These are phyloP conservation scores for Linnemannia hyalina DNA, from an alignment of 192 early-diverging fungal species.

Conservation along the genomic window DNA sequence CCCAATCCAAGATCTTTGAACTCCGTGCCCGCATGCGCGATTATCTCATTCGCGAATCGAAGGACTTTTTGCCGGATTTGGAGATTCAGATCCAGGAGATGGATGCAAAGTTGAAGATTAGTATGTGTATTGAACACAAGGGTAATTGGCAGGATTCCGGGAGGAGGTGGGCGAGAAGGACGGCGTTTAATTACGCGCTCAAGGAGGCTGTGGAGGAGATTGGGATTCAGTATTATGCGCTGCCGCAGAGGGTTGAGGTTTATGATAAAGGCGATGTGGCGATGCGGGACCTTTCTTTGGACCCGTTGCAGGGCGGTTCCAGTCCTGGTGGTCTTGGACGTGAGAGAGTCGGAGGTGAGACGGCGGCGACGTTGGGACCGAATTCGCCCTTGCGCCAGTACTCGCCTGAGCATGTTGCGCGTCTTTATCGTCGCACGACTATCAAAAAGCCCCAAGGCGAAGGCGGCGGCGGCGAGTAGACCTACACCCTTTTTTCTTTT, in stretches of 20 bases:
- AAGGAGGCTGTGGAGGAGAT: slow-evolving; percentile 53
- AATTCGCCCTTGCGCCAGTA: slow-evolving; percentile 44
- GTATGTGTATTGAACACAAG: slow-evolving; percentile 80
- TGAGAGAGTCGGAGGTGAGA: not conserved
- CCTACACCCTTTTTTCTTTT: not conserved
- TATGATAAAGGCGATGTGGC: slow-evolving; percentile 2
- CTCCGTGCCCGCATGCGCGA: slow-evolving; percentile 76
- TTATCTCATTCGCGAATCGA: slow-evolving; percentile 68
- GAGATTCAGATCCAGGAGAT: slow-evolving; percentile 73
- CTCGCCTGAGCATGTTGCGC: slow-evolving; percentile 40
- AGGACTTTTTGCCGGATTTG: slow-evolving; percentile 65
- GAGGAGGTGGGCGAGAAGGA: slow-evolving; percentile 46
- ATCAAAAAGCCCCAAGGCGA: slow-evolving; percentile 27
- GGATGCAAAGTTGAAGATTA: slow-evolving; percentile 73
- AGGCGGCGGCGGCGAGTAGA: slow-evolving; percentile 8
- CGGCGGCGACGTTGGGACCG: slow-evolving; percentile 6
- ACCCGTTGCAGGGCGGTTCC: not conserved
- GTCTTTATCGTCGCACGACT: slow-evolving; percentile 35
- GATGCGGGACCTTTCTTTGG: not conserved
- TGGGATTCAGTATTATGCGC: slow-evolving; percentile 47
- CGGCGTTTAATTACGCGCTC: slow-evolving; percentile 50
- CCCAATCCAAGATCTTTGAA: slow-evolving; percentile 72
- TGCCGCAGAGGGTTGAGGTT: slow-evolving; percentile 45
- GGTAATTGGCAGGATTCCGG: slow-evolving; percentile 85
- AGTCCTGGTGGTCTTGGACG: not conserved